Base-by-base conservation (phyloP, 352 stramenopile genomes). In the Phytophthora melonis region DNA sequence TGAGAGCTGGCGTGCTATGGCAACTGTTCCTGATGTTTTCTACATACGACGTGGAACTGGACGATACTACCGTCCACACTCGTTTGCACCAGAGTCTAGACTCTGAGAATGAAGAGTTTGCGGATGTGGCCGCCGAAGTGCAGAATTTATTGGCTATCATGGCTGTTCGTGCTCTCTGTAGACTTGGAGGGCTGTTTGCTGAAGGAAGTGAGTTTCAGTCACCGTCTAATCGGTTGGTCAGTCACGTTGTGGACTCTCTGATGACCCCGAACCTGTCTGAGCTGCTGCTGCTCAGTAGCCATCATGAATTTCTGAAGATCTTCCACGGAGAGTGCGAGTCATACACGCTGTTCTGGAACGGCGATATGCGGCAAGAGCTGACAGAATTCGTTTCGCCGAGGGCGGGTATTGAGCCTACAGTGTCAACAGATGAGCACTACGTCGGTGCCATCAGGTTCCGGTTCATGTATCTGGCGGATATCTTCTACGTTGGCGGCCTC, bases 291-390 rank as follows among this genome's bases (percentile, higher is more conserved):
- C 65, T 94, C 0, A 88, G 81, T 32, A 94, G 78, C 45, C 87
- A 93, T 43, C 82, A 94, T 63, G 89, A 95, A 63, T 97, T 95
- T 49, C 71, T 97, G 43, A 93, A 93, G 68, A 77, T 95, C 10
- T 94, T 89, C 41, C 89, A 95, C 52, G 70, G 80, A 32, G 85
- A 97, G 47, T 95, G 84, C 32, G 81, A 90, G 60, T 94, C 88
- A 6, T 93, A 94, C 60, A 93, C 84, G 10, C 53, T 97, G n/a
- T 89, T 87, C 66, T 97, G 90, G 90, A 95, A 90, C 45, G 62
- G 72, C n/a, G 64, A 80, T 13, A 94, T 97, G 87, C 89, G 90
- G 3, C 60, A 82, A 60, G 89, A 96, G 41, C 61, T 90, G 58
- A 43, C 84, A 3, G 70, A 67, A 21, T 93, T 94, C 52, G 61